Conservation (phyloP, 345 rosid genomes). For the Eucalyptus cladocalyx region DNA sequence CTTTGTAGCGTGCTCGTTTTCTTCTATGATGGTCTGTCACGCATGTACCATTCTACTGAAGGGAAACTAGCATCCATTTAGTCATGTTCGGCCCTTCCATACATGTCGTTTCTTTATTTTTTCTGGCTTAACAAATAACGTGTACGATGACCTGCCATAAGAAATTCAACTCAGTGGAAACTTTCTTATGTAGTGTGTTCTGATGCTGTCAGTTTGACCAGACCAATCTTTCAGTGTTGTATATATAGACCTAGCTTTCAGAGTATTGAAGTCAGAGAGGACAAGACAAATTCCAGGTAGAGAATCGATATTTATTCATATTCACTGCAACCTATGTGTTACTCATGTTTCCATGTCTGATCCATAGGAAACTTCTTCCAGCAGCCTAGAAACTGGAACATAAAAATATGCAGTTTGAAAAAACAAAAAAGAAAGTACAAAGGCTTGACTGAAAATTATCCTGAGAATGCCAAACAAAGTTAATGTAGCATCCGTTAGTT, state of each 20-base stretch:
- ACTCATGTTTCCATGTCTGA: background rate
- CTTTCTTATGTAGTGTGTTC: background rate
- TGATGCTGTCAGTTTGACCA: background rate
- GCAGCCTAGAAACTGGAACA: background rate
- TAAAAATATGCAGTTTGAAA: background rate
- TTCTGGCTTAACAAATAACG: background rate
- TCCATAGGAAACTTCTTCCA: background rate
- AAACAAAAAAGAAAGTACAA: background rate
- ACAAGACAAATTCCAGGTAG: background rate
- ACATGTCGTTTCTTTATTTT: background rate
- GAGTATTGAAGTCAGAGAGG: background rate
- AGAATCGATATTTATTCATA: background rate
- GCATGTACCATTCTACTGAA: background rate
- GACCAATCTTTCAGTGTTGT: background rate
- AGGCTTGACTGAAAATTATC: background rate
- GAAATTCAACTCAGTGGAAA: background rate
- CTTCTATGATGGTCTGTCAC: background rate
- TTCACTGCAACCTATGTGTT: background rate
- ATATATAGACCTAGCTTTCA: background rate
- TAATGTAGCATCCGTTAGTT: background rate
- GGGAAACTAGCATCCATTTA: background rate
- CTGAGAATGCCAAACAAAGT: background rate
- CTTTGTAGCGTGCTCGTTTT: background rate
- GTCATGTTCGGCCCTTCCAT: background rate
- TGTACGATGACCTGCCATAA: background rate